These are phyloP conservation scores for Ganoderma multipileum DNA, from an alignment of 1,284 basidiomycete genomes.

Conservation along the genomic window DNA sequence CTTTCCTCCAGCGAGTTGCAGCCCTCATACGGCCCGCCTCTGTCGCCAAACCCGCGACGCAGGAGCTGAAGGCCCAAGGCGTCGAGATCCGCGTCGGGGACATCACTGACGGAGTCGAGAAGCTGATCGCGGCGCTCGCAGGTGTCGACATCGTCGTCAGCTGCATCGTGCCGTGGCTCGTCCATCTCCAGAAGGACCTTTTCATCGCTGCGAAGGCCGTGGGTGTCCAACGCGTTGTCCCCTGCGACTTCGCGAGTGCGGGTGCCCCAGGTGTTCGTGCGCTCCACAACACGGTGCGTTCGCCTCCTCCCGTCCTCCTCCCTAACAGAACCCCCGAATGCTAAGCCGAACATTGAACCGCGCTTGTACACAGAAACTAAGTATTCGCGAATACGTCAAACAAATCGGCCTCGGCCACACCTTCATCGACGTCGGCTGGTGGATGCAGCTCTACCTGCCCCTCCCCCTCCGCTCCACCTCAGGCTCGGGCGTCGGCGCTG, in stretches of 20 bases:
- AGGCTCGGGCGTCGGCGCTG: not conserved
- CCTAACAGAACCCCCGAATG: not conserved
- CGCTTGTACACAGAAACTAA: slow-evolving; percentile 28
- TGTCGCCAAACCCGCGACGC: slow-evolving; percentile 14
- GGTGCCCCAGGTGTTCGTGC: slow-evolving; percentile 13
- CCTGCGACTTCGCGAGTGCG: slow-evolving; percentile 25
- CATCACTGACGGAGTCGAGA: slow-evolving; percentile 18
- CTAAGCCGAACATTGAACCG: not conserved
- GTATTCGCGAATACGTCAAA: slow-evolving; percentile 26
- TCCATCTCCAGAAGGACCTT: slow-evolving; percentile 28
- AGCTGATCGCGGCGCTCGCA: slow-evolving; percentile 20
- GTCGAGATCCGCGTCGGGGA: slow-evolving; percentile 31
- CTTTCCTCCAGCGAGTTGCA: slow-evolving; percentile 13
- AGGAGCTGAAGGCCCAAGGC: slow-evolving; percentile 17
- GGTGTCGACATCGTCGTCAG: slow-evolving; percentile 31
- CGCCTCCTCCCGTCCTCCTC: not conserved
- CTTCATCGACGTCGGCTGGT: slow-evolving; percentile 38
- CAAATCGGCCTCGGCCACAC: slow-evolving; percentile 30
- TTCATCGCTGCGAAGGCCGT: slow-evolving; percentile 29
- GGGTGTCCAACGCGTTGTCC: slow-evolving; percentile 24
- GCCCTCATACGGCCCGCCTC: slow-evolving; percentile 25
- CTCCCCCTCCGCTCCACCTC: not conserved
- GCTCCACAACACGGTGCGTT: slow-evolving; percentile 26
- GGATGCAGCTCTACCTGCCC: slow-evolving; percentile 35
- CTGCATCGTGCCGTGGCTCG: slow-evolving; percentile 8